These are phyloP conservation scores for Fusarium sp. DNA, from an alignment of 2,329 filamentous ascomycete species.

Conservation along the genomic window DNA sequence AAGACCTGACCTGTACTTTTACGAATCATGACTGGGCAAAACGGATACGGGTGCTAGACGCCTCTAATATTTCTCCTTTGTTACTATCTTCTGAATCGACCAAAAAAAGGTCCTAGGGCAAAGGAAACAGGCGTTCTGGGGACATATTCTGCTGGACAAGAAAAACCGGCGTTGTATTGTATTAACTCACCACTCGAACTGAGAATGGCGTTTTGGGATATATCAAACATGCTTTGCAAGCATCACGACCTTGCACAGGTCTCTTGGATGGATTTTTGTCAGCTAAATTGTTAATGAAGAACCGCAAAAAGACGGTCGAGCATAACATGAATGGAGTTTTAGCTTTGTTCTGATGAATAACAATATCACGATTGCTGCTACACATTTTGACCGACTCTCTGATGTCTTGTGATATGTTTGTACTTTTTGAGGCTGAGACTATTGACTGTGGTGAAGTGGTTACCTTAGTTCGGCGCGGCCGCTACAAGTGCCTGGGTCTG, in stretches of 20 bases:
- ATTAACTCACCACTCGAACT: slow-evolving; percentile 31
- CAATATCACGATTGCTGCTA: slow-evolving; percentile 12
- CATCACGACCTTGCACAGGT: slow-evolving; percentile 35
- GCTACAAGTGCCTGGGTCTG: slow-evolving; percentile 20
- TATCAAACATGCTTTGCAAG: slow-evolving; percentile 33
- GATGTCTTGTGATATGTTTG: not conserved
- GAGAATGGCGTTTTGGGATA: slow-evolving; percentile 33
- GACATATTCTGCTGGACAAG: slow-evolving; percentile 32
- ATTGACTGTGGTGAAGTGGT: slow-evolving; percentile 24
- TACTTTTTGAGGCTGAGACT: not conserved
- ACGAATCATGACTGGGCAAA: slow-evolving; percentile 38
- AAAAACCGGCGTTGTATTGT: slow-evolving; percentile 33
- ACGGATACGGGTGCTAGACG: slow-evolving; percentile 30
- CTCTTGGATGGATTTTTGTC: slow-evolving; percentile 26
- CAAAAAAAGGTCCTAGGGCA: slow-evolving; percentile 24
- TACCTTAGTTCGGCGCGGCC: slow-evolving; percentile 17
- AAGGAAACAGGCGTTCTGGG: slow-evolving; percentile 25
- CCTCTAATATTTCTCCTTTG: slow-evolving; percentile 31
- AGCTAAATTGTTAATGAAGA: slow-evolving; percentile 38
- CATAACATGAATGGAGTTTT: slow-evolving; percentile 12
- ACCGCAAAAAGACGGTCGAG: slow-evolving; percentile 27
- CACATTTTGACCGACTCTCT: not conserved
- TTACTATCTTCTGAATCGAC: slow-evolving; percentile 28
- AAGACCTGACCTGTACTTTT: slow-evolving; percentile 26
- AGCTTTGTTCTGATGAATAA: slow-evolving; percentile 24